Base-by-base conservation (phyloP, 2,329 filamentous ascomycete genomes). In the Alternaria sp. region DNA sequence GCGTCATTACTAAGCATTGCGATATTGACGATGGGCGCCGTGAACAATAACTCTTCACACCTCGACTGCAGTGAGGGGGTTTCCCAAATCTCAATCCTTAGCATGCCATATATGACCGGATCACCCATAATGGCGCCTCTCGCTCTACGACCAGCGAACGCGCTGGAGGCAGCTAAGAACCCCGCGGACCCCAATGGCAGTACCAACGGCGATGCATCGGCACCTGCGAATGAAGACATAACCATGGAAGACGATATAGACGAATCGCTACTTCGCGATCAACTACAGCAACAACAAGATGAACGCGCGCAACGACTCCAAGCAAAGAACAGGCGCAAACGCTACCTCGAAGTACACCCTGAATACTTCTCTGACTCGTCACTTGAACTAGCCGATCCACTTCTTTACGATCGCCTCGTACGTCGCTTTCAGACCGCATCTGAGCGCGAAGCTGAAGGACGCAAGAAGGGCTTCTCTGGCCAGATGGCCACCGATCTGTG, bases 371-470 rank as follows among this genome's bases (percentile, higher is more conserved):
- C 79, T 45, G 80, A 80, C 51, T 68, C 84, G 45, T 82, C 83
- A 54, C 84, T 89, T 59, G 87, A 89, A 77, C 82, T 88, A 66
- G 86, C 85, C 75, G 84, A 95, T 77, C 92, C 92, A 1, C 80
- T 94, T 8, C 84, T 96, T 31, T 96, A 96, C 80, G 91, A 96
- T 75, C 85, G 86, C 52, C 83, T 96, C 24, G 85, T 97, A 60
- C 87, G 91, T 51, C 87, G 86, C 51, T 93, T 93, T 74, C 91
- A 93, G 65, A 88, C 88, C 1, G 80, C 88, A 3, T 81, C 83
- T 4, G 92, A 96, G 78, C 86, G 91, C 52, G 87, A 92, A 72
- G 84, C 84, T 6, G 91, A 94, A 67, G 90, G 88, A 8, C 86
- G 86, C 41, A 80, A 81, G 8, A 92, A 92, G 72, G 92, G 92